Evolutionary conservation across 139 green algal species (phyloP).

Genomic region (Closterium sp.): DNA sequence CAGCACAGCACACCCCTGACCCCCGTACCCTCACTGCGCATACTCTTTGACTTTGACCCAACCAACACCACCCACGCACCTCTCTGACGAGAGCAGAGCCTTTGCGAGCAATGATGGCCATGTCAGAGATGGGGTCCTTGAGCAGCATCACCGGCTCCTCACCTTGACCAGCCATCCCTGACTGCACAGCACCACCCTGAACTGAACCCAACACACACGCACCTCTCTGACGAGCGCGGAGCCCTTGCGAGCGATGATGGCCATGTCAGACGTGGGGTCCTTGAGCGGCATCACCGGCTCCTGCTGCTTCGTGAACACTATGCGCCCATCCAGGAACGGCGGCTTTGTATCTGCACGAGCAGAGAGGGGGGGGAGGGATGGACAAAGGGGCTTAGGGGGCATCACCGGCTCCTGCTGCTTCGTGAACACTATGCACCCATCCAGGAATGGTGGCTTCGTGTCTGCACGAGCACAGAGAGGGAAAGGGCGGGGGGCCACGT

Average conservation of each 20-base stretch:
- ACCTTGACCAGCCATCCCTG: slow-evolving; percentile 29
- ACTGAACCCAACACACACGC: not conserved
- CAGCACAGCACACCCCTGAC: too few relatives aligned
- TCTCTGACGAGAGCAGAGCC: slow-evolving; percentile 68
- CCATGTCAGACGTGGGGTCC: slow-evolving; percentile 96
- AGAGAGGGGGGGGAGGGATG: slow-evolving; percentile 97
- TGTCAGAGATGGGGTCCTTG: slow-evolving; percentile 91
- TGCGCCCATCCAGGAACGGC: slow-evolving; percentile 91
- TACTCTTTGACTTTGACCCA: too few relatives aligned
- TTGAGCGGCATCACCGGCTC: slow-evolving; percentile 88
- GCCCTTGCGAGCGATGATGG: slow-evolving; percentile 83
- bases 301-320: slow-evolving; percentile 82
- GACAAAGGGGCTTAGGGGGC: too few relatives aligned
- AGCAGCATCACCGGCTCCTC: slow-evolving; percentile 84
- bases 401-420: slow-evolving; percentile 85
- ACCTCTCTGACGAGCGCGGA: slow-evolving; percentile 65
- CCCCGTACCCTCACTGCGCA: too few relatives aligned
- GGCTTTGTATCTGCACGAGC: slow-evolving; percentile 83
- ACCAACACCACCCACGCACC: not conserved
- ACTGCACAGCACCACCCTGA: too few relatives aligned
- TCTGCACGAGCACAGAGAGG: slow-evolving; percentile 45
- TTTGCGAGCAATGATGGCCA: slow-evolving; percentile 88
- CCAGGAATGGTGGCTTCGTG: slow-evolving; percentile 94
- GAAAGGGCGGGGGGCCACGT: slow-evolving; percentile 59
- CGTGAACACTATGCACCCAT: slow-evolving; percentile 82